Evolutionary conservation across 129 eudicot genomes (phyloP).

Genomic region (Pittosporum tobira): DNA sequence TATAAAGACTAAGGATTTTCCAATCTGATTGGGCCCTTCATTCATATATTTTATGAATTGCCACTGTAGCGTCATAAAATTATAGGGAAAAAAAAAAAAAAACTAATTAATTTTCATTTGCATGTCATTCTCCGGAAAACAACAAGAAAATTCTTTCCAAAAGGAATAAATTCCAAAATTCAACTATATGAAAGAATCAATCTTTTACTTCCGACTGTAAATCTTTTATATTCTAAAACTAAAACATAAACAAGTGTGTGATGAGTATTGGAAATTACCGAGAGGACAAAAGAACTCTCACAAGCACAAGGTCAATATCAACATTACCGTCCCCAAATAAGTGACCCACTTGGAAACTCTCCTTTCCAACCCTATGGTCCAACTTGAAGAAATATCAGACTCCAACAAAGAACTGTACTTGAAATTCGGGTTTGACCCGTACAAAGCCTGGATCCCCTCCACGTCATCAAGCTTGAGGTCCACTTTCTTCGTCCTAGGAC

Average conservation of each 20-base stretch:
- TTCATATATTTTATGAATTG: too few species aligned
- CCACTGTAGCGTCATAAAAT: too few species aligned
- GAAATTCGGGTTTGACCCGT: constrained; percentile 87
- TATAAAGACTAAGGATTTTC: too few species aligned
- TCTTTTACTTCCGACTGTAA: not conserved
- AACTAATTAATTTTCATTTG: too few species aligned
- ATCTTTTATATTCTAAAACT: not conserved
- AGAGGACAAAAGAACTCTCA: constrained; percentile 9
- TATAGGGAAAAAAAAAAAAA: too few species aligned
- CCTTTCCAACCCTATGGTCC: constrained; percentile 11
- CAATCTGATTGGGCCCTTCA: too few species aligned
- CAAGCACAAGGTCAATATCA: constrained; percentile 7
- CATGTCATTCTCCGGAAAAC: too few species aligned
- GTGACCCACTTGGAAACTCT: constrained; percentile 23
- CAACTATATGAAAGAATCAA: not conserved
- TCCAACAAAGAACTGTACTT: constrained; percentile 40
- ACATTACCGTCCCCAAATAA: constrained; percentile 14
- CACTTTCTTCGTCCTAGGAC: constrained; percentile 62
- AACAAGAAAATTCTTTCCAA: too few species aligned
- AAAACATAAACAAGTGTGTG: not conserved
- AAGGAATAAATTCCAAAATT: too few species aligned
- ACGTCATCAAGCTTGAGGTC: constrained; percentile 72
- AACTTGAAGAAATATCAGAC: constrained; percentile 43
- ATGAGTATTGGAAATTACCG: constrained; percentile 3
- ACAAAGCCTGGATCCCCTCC: constrained; percentile 61